phyloP scores from a whole-genome alignment of 1,139 yeast species.

The Meyerozyma guilliermondii region DNA sequence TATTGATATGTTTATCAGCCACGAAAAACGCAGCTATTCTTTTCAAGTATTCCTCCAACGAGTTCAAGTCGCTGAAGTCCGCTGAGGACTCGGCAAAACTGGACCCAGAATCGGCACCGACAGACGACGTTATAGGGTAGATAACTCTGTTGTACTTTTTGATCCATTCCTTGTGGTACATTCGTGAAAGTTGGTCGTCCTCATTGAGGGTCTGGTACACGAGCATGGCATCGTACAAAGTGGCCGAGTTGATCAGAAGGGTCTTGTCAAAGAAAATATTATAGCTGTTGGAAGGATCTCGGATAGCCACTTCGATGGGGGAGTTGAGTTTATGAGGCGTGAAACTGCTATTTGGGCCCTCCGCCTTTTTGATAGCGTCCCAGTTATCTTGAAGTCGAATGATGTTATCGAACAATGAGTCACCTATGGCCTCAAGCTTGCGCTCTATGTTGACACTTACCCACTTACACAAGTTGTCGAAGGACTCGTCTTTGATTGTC shows the following conservation, averaged over 20 bases:
- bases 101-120: conserved; percentile 7
- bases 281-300: conserved; percentile 48
- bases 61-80: conserved; percentile 17
- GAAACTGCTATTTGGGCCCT: conserved; percentile 27
- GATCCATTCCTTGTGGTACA: conserved; percentile 68
- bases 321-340: conserved; percentile 71
- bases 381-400: conserved; percentile 54
- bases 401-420: conserved; percentile 50
- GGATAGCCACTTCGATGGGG: conserved; percentile 72
- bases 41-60: conserved; percentile 52
- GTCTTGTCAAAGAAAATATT: conserved; percentile 42
- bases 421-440: conserved; percentile 58
- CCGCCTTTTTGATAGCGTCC: conserved; percentile 35
- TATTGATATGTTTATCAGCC: conserved; percentile 63
- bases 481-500: conserved; percentile 75
- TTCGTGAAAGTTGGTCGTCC: conserved; percentile 51
- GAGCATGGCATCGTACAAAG: conserved; percentile 76
- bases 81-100: conserved; percentile 12
- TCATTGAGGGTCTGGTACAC: conserved; percentile 76
- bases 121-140: conserved; percentile 49
- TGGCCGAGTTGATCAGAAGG: conserved; percentile 54
- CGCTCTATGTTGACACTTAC: conserved; percentile 59
- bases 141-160: conserved; percentile 70
- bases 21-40: conserved; percentile 74
- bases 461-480: conserved; percentile 69